phyloP scores from a whole-genome alignment of 23 red algal genomes.

The Gracilaria gracilis region DNA sequence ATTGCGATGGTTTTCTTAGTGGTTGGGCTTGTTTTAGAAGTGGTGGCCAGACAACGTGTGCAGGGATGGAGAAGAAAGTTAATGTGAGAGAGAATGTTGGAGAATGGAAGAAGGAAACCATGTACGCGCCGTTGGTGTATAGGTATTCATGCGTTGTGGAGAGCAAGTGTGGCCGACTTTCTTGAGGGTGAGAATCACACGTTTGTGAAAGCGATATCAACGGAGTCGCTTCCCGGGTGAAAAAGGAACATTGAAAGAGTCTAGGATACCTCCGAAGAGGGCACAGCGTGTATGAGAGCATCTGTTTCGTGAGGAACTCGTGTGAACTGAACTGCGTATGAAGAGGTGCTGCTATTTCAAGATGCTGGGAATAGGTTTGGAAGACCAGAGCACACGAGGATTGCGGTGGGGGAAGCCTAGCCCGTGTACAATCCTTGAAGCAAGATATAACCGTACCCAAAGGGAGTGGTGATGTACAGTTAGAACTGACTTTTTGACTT shows the following conservation, averaged over 20 bases:
- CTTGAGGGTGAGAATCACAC: not conserved
- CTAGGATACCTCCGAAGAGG: not conserved
- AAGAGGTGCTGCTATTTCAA: no score
- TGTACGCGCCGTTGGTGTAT: not conserved
- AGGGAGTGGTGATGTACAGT: no score
- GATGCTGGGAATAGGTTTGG: no score
- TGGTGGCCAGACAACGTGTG: not conserved
- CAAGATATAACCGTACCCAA: no score
- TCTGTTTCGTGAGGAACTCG: no score
- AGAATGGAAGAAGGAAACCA: not conserved
- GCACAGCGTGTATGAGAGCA: not conserved
- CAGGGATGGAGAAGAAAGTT: not conserved
- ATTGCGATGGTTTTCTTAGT: constrained; percentile 14
- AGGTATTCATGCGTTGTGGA: not conserved
- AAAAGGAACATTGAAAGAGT: not conserved
- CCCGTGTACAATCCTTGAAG: no score
- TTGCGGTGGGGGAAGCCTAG: no score
- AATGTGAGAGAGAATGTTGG: not conserved
- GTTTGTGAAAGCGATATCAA: no score
- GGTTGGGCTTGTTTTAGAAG: not conserved
- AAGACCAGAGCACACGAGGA: no score
- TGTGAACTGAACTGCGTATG: no score
- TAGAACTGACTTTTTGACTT: no score
- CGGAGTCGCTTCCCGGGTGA: no score
- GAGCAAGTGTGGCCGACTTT: not conserved